phyloP scores from a whole-genome alignment of 2,329 filamentous ascomycete species.

The Fusarium proliferatum region DNA sequence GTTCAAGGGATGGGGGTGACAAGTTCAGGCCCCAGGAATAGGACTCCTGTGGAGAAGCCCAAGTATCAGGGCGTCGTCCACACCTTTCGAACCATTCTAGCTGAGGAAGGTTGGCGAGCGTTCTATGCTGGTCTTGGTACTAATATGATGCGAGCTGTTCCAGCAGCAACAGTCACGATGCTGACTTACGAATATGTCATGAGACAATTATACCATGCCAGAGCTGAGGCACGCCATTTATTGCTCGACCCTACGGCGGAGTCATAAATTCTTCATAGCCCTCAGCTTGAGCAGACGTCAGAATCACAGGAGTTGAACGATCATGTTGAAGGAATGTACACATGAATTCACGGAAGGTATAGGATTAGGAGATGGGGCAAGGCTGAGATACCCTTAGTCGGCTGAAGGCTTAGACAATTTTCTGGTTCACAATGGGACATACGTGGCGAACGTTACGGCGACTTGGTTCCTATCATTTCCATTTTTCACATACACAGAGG shows the following conservation, averaged over 20 bases:
- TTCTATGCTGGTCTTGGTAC: slow-evolving; percentile 98
- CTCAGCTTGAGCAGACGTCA: background rate
- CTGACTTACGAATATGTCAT: slow-evolving; percentile 90
- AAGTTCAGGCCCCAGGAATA: slow-evolving; percentile 43
- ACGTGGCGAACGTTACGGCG: slow-evolving; percentile 22
- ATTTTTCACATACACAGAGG: slow-evolving; percentile 27
- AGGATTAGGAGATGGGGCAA: slow-evolving; percentile 32
- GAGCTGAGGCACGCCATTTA: slow-evolving; percentile 51
- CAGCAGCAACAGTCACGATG: slow-evolving; percentile 96
- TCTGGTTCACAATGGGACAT: slow-evolving; percentile 40
- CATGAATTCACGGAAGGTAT: slow-evolving; percentile 22
- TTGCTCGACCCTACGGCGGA: slow-evolving; percentile 26
- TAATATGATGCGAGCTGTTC: slow-evolving; percentile 95
- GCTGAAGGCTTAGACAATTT: slow-evolving; percentile 51
- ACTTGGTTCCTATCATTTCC: slow-evolving; percentile 30
- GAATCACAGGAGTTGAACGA: slow-evolving; percentile 20
- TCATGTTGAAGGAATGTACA: slow-evolving; percentile 32
- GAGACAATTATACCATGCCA: slow-evolving; percentile 61
- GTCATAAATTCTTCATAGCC: slow-evolving; percentile 24
- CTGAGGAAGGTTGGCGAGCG: slow-evolving; percentile 93
- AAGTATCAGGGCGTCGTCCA: slow-evolving; percentile 83
- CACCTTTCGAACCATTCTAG: slow-evolving; percentile 85
- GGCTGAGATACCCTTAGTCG: slow-evolving; percentile 52
- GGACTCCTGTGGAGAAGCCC: slow-evolving; percentile 47
- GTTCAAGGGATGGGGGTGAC: slow-evolving; percentile 62